Evolutionary conservation across 2,329 filamentous ascomycete genomes (phyloP).

Genomic region (Neobulgaria alba): DNA sequence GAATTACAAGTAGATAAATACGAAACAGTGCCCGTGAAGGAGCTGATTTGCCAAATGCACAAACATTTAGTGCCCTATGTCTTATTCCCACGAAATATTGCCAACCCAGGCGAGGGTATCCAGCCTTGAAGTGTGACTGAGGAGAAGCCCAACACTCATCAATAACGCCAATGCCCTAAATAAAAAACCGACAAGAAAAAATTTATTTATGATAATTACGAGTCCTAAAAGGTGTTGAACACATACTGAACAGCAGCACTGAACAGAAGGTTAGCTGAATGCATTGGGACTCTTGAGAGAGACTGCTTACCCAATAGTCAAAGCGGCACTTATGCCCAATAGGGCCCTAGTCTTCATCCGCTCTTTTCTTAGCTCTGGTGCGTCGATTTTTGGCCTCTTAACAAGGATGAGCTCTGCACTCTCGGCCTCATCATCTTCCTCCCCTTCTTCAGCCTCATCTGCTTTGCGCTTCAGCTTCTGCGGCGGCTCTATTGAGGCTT

Average conservation of each 20-base stretch:
- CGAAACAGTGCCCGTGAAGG: background rate
- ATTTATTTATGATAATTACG: background rate
- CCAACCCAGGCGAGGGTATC: constrained; percentile 19
- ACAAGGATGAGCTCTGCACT: constrained; percentile 36
- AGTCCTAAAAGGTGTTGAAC: constrained; percentile 22
- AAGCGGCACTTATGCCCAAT: constrained; percentile 75
- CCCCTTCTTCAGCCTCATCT: constrained; percentile 53
- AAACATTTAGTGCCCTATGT: too few species aligned
- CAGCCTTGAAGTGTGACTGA: constrained; percentile 10
- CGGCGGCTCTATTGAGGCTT: background rate
- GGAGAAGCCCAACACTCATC: constrained; percentile 6
- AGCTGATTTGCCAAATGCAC: background rate
- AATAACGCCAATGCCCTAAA: constrained; percentile 15
- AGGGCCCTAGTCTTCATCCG: constrained; percentile 79
- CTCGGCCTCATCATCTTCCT: constrained; percentile 38
- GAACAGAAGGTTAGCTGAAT: constrained; percentile 10
- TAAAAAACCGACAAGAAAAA: constrained; percentile 6
- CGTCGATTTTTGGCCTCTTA: constrained; percentile 75
- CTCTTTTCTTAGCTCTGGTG: constrained; percentile 70
- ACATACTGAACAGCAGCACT: constrained; percentile 30
- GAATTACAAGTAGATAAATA: too few species aligned
- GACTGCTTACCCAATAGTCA: constrained; percentile 77
- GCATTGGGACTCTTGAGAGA: background rate
- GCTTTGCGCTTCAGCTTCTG: constrained; percentile 63
- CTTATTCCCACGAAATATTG: too few species aligned